Evolutionary conservation across 371 early-diverging fungal genomes (phyloP).

Genomic region (Mortierella sp.): DNA sequence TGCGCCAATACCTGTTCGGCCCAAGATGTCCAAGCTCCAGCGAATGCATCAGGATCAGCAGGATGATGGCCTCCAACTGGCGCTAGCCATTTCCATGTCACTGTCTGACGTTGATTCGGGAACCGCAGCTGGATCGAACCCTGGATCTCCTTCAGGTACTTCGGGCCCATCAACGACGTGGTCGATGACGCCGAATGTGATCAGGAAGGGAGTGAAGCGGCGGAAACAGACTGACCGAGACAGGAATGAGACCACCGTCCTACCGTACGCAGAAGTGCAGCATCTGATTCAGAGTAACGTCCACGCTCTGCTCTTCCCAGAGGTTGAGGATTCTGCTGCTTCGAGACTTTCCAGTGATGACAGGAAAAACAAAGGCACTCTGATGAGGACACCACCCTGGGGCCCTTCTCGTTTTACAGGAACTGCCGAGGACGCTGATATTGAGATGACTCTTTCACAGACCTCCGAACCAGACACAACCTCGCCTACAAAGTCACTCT

Average conservation of each 20-base stretch:
- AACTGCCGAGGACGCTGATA: background rate
- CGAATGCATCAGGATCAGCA: conserved; percentile 39
- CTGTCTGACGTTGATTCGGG: conserved; percentile 1
- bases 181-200: conserved; percentile 21
- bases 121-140: background rate
- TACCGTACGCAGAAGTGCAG: conserved; percentile 37
- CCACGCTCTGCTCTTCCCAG: conserved; percentile 42
- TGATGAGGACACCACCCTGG: conserved; percentile 44
- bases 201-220: conserved; percentile 18
- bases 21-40: conserved; percentile 15
- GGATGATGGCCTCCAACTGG: conserved; percentile 44
- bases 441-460: conserved; percentile 22
- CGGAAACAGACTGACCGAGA: conserved; percentile 26
- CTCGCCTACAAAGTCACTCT: conserved; percentile 27
- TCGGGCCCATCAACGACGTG: conserved; percentile 11
- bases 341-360: background rate
- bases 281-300: conserved; percentile 47
- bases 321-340: conserved; percentile 6
- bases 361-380: background rate
- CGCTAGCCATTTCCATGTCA: conserved; percentile 50
- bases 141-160: conserved; percentile 3
- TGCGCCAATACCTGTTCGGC: background rate
- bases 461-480: conserved; percentile 21
- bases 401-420: conserved; percentile 44
- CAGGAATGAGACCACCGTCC: conserved; percentile 38